These are phyloP conservation scores for Marchantia paleacea DNA, from an alignment of 225 moss, liverwort and hornwort genomes.

Conservation along the genomic window DNA sequence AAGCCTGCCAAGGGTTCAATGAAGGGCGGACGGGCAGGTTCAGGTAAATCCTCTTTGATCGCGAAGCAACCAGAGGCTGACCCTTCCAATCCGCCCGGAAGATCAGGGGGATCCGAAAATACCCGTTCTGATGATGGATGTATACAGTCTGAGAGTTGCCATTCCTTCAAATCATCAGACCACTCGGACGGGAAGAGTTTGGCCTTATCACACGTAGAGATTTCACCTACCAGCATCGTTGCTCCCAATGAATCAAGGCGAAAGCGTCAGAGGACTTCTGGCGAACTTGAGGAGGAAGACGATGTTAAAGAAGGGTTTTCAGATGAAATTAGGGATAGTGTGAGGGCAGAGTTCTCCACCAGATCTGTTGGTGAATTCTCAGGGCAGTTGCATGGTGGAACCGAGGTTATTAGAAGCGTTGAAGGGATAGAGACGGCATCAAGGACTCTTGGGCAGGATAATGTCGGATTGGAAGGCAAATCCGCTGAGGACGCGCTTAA, in stretches of 20 bases:
- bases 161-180: neutral
- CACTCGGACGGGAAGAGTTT: conserved; percentile 11
- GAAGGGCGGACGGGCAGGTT: conserved; percentile 17
- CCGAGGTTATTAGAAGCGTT: neutral
- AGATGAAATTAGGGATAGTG: neutral
- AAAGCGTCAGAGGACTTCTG: conserved; percentile 25
- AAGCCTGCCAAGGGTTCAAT: conserved; percentile 9
- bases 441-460: neutral
- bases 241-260: conserved; percentile 27
- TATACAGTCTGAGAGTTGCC: neutral
- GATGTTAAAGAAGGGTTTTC: conserved; percentile 7
- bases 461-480: neutral
- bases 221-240: conserved; percentile 5
- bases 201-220: neutral
- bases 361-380: conserved; percentile 2
- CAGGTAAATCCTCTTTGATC: neutral
- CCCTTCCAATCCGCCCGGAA: conserved; percentile 4
- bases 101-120: conserved; percentile 12
- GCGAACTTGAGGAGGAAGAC: conserved; percentile 26
- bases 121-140: conserved; percentile 7
- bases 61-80: conserved; percentile 7
- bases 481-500: neutral
- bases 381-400: conserved; percentile 1
- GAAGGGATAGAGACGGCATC: neutral
- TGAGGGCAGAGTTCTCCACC: conserved; percentile 6